A percentile compares a stretch with the other conserved stretches of the same genome.
phyloP scores from a whole-genome alignment of 768 basidiomycete genomes.

The Leccinum barrowsii region DNA sequence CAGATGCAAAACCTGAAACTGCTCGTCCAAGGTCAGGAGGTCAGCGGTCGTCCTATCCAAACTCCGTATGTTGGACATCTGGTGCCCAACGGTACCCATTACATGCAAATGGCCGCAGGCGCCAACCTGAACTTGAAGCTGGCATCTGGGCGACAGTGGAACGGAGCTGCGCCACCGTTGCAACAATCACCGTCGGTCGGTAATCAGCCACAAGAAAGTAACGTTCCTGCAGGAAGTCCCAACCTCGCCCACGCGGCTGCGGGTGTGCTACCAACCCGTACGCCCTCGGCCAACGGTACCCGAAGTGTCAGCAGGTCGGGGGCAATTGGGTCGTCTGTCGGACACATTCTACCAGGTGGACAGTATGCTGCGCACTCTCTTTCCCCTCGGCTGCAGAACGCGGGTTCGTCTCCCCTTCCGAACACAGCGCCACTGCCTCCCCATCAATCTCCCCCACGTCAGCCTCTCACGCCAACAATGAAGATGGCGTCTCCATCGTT shows the following conservation, averaged over 20 bases:
- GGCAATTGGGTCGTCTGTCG: slow-evolving; percentile 16
- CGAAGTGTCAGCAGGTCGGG: slow-evolving; percentile 39
- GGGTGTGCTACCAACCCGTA: slow-evolving; percentile 38
- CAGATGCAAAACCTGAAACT: slow-evolving; percentile 61
- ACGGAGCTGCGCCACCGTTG: slow-evolving; percentile 21
- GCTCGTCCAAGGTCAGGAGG: slow-evolving; percentile 43
- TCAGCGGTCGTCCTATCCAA: slow-evolving; percentile 39
- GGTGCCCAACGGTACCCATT: slow-evolving; percentile 27
- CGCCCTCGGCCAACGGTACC: slow-evolving; percentile 58
- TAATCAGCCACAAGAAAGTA: slow-evolving; percentile 21
- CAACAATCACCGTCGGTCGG: slow-evolving; percentile 23
- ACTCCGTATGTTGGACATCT: slow-evolving; percentile 29
- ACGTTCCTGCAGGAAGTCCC: slow-evolving; percentile 34
- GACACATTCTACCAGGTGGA: slow-evolving; percentile 35
- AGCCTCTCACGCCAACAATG: slow-evolving; percentile 49
- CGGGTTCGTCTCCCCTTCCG: slow-evolving; percentile 44
- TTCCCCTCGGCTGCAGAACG: slow-evolving; percentile 49
- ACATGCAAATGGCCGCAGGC: slow-evolving; percentile 24
- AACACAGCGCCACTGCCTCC: slow-evolving; percentile 36
- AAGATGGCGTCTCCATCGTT: slow-evolving; percentile 52
- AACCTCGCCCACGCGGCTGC: slow-evolving; percentile 32
- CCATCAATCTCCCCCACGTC: slow-evolving; percentile 48
- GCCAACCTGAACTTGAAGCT: slow-evolving; percentile 37
- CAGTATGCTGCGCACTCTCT: slow-evolving; percentile 42
- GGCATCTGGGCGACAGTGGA: slow-evolving; percentile 39